Base-by-base conservation (phyloP, 1,284 basidiomycete genomes). In the Schizophyllum amplum region DNA sequence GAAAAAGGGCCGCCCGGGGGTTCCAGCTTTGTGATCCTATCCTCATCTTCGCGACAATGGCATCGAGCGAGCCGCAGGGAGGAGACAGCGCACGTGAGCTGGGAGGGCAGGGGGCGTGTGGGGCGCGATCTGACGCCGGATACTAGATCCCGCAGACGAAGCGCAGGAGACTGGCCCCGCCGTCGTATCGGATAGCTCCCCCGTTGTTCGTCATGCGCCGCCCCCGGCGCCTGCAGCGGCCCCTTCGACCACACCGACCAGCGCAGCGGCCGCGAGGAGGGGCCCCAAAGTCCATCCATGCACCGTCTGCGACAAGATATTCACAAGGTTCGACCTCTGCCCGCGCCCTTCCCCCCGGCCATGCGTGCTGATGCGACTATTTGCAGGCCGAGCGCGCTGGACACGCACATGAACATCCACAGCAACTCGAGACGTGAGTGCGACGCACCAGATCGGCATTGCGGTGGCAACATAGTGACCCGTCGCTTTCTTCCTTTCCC, bases 361-460 rank as follows among this genome's bases (percentile, higher is more conserved):
- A 42, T 42, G 33, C 2, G 4, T 15, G 49, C 49, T 49, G 33
- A 42, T 47, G 24, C 5, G 23, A 24, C 17, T 20, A 24, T 55
- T 2, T 48, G 5, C 52, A 74, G 74, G 5, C 86, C 85, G 0
- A 85, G 83, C 60, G 84, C 82, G 17, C 73, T 88, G 51, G 73
- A 74, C 53, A 87, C 86, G 13, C 86, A 88, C 68, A 87, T 87
- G 83, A 82, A 85, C 61, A 82, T 81, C 47, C 86, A 89, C 66
- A 84, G 80, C 0, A 83, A 84, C 46, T 77, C 77, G 47, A 83
- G 82, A 67, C 86, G 86, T 82, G 68, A 63, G 80, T 71, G 4
- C 33, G 13, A 42, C 33, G 33, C 17, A 42, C 33, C 33, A 42
- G 33, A 42, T 17, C 33, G 33, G 3, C 53, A 17, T 17, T 46